Evolutionary conservation across 2,329 filamentous ascomycete genomes (phyloP).

Genomic region (Fusarium buharicum): DNA sequence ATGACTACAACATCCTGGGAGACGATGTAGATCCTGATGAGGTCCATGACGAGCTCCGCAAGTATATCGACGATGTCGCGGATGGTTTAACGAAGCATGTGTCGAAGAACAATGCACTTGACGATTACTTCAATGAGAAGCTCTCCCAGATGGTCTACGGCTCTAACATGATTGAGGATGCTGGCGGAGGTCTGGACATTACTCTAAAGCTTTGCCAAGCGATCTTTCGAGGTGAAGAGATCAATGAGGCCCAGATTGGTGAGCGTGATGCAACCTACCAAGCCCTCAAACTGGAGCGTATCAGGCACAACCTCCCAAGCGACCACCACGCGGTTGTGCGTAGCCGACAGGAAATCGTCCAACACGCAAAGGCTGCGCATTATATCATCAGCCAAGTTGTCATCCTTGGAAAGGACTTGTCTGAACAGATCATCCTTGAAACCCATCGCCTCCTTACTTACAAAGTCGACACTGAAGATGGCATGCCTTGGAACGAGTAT

Average conservation of each 20-base stretch:
- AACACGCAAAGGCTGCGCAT: conserved; percentile 19
- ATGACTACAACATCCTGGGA: too few relatives aligned
- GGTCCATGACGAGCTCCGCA: too few relatives aligned
- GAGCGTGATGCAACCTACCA: too few relatives aligned
- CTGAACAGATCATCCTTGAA: conserved; percentile 38
- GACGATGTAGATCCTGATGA: too few relatives aligned
- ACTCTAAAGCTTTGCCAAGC: conserved; percentile 1
- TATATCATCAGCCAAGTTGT: conserved; percentile 33
- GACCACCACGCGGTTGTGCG: too few relatives aligned
- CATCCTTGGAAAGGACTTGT: conserved; percentile 15
- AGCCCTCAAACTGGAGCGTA: too few relatives aligned
- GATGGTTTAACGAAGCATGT: too few relatives aligned
- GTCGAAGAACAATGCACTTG: too few relatives aligned
- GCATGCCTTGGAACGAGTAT: conserved; percentile 13
- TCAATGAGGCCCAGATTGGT: too few relatives aligned
- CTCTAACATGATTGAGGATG: conserved; percentile 23
- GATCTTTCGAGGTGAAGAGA: neutral
- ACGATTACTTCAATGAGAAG: too few relatives aligned
- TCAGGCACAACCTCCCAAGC: too few relatives aligned
- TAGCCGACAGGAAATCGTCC: conserved; percentile 13
- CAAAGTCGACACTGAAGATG: conserved; percentile 1
- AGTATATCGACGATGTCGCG: too few relatives aligned
- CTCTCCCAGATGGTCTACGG: neutral
- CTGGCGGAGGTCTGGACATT: neutral
- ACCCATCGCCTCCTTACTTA: conserved; percentile 41